Conservation (phyloP, 169 alveolate species). For the Miamiensis avidus region DNA sequence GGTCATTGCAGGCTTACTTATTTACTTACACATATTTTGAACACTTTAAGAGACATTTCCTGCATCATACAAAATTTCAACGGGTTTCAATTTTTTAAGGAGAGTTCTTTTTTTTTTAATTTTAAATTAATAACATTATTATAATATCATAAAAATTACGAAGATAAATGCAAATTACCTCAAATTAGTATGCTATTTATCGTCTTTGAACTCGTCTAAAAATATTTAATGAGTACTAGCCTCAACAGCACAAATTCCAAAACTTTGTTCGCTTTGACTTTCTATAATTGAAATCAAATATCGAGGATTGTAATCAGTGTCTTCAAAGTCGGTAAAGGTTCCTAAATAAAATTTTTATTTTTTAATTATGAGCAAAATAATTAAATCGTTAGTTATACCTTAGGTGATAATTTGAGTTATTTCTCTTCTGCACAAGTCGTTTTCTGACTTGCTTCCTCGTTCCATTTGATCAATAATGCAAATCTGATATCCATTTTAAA, state of each 20-base stretch:
- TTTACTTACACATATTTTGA: conserved; percentile 28
- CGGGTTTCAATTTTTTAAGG: conserved; percentile 60
- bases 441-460: conserved; percentile 42
- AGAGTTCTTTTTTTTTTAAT: conserved; percentile 39
- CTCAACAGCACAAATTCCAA: conserved; percentile 62
- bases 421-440: conserved; percentile 57
- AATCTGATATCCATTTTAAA: conserved; percentile 55
- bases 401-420: conserved; percentile 59
- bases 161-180: neutral
- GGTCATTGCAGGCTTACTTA: conserved; percentile 27
- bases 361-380: too few relatives aligned
- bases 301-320: conserved; percentile 20
- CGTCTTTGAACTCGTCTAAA: conserved; percentile 56
- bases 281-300: conserved; percentile 21
- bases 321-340: conserved; percentile 55
- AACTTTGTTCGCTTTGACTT: conserved; percentile 35
- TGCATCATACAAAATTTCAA: conserved; percentile 52
- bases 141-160: too few relatives aligned
- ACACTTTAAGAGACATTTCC: conserved; percentile 43
- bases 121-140: too few relatives aligned
- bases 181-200: conserved; percentile 3
- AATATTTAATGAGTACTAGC: conserved; percentile 58
- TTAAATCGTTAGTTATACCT: conserved; percentile 5
- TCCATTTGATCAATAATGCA: conserved; percentile 63
- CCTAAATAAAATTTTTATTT: conserved; percentile 3